Evolutionary conservation across 148 eudicot species (phyloP), one percentile per base, ranked within the genome.

Genomic region (Heliamphora exappendiculata): DNA sequence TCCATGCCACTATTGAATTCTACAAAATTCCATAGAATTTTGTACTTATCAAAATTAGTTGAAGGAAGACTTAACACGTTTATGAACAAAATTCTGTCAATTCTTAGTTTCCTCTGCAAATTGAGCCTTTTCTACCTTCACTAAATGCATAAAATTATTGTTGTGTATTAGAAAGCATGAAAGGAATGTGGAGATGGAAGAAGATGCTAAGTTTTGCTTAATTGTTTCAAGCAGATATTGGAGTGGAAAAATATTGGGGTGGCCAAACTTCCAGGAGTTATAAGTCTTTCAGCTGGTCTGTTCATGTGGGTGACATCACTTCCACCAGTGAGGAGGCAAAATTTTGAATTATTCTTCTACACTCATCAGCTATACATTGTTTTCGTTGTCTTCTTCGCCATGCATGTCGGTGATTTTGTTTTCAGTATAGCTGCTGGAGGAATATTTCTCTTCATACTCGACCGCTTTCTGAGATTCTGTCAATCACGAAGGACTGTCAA

Each of bases 291-390:
- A 77, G 86, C 93, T 71, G 98, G 98, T 66, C 58, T 93, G 41
- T 69, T 89, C 42, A 91, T 93, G 96, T 93, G 98, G 98, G 89
- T 82, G 77, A 91, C 96, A 26, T 88, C 98, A 42, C 91, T 91
- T 34, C 85, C 82, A 41, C 88, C 88, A 58, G 85, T 89, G 57
- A 85, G 98, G 84, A 88, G 85, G 58, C 63, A 74, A 58, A 84
- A 83, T 8, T 93, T 93, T 26, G 96, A 93, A 78, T 71, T 93
- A 55, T 93, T 93, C 82, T 93, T 93, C 90, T 93, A 91, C 75
- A 93, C 98, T 1, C 96, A 93, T 79, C 95, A 93, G 59, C 85
- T 93, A 76, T 93, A 91, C 67, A 69, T 91, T n/a, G 89, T 90
- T 72, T 91, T 93, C 66, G 89, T 91, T 14, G 75, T 91, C 79